These are phyloP conservation scores for Monosporascus sp. DNA, from an alignment of 2,329 filamentous ascomycete genomes.

Conservation along the genomic window DNA sequence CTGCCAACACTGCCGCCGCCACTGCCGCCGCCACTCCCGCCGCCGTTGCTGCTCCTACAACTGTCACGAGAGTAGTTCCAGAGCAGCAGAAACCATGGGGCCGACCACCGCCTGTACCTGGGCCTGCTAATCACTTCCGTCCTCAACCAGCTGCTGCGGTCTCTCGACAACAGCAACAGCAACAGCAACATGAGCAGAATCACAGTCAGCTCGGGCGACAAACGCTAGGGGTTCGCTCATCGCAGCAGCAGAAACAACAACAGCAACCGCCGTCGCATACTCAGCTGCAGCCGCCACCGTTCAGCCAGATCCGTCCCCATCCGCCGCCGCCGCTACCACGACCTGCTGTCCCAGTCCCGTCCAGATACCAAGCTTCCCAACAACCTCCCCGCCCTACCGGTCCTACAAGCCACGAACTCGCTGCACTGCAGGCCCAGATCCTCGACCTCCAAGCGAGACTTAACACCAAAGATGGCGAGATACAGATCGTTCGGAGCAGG, in stretches of 20 bases:
- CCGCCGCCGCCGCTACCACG: constrained; percentile 29
- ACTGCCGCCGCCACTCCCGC: neutral
- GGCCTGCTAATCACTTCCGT: constrained; percentile 13
- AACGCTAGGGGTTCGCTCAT: constrained; percentile 4
- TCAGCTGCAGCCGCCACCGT: constrained; percentile 20
- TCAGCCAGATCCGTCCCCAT: constrained; percentile 37
- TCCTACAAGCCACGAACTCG: constrained; percentile 31
- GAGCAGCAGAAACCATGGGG: constrained; percentile 18
- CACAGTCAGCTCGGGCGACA: neutral
- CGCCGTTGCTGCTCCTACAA: constrained; percentile 1
- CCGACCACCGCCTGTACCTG: constrained; percentile 12
- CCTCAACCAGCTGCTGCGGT: constrained; percentile 11
- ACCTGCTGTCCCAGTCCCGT: constrained; percentile 22
- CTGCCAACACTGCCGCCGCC: neutral
- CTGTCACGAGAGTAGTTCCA: constrained; percentile 6
- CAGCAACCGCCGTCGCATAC: neutral
- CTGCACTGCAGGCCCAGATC: constrained; percentile 48
- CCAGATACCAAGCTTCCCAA: constrained; percentile 31
- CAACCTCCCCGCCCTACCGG: constrained; percentile 21
- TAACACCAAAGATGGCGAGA: constrained; percentile 63
- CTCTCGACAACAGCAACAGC: constrained; percentile 1
- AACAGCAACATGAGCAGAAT: neutral
- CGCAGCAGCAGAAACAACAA: constrained; percentile 9
- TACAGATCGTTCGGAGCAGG: constrained; percentile 69
- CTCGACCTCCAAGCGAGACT: constrained; percentile 51